Percentiles rank a stretch among this genome's conserved stretches.
These are phyloP conservation scores for Papiliotrema laurentii DNA, from an alignment of 1,284 basidiomycete genomes.

Conservation along the genomic window DNA sequence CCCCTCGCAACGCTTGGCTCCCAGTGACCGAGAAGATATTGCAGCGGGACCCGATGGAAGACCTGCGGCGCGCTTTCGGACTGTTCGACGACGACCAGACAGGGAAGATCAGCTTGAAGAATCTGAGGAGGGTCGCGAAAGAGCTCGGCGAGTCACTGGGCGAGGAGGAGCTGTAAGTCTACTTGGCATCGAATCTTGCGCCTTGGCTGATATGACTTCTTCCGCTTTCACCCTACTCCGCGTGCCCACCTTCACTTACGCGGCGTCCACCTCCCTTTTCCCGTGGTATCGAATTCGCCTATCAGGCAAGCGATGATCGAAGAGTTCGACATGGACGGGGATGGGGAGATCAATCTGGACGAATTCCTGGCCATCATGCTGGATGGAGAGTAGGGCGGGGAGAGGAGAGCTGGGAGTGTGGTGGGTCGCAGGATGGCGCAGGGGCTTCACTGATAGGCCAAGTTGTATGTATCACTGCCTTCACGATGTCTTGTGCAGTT, in stretches of 20 bases:
- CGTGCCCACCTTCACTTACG: no score
- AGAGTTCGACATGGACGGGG: constrained; percentile 98
- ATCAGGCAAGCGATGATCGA: constrained; percentile 98
- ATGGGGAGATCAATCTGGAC: constrained; percentile 84
- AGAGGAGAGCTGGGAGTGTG: no score
- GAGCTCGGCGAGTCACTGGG: constrained; percentile 94
- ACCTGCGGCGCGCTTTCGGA: constrained; percentile 91
- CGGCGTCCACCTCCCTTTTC: no score
- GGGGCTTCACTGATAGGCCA: no score
- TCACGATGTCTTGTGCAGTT: no score
- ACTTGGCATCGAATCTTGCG: neutral
- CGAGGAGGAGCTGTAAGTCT: constrained; percentile 90
- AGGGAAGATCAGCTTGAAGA: constrained; percentile 87
- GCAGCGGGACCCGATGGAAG: constrained; percentile 90
- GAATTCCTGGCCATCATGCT: constrained; percentile 79
- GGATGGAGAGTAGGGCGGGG: constrained; percentile 62
- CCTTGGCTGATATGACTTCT: neutral
- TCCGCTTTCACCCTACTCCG: no score
- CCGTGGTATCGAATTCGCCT: no score
- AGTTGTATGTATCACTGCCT: no score
- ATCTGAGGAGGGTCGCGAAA: constrained; percentile 89
- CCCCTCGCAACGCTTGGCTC: neutral
- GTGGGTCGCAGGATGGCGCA: no score
- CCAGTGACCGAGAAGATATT: constrained; percentile 92
- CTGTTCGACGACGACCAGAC: constrained; percentile 95